phyloP scores from a whole-genome alignment of 2,329 filamentous ascomycete species.

The Fusarium sp. region DNA sequence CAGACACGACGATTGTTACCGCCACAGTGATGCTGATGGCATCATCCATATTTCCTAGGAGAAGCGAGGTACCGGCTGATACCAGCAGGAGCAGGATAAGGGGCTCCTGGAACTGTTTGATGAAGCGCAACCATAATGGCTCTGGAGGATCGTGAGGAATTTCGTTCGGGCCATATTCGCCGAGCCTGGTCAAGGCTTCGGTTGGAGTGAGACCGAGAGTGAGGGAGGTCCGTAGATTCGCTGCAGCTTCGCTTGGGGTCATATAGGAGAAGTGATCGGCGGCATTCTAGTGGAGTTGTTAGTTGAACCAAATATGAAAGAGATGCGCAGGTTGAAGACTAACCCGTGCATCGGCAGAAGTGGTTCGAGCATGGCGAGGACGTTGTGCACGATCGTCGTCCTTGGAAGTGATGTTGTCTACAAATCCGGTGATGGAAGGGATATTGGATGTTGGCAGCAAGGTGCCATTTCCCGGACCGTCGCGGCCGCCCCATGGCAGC shows the following conservation, averaged over 20 bases:
- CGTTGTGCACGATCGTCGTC: constrained; percentile 47
- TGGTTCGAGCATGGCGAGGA: constrained; percentile 60
- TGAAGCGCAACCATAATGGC: constrained; percentile 92
- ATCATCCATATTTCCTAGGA: constrained; percentile 95
- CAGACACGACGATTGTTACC: constrained; percentile 95
- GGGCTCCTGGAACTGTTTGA: constrained; percentile 97
- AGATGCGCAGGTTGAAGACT: constrained; percentile 36
- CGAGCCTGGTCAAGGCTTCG: constrained; percentile 83
- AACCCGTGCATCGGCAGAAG: constrained; percentile 68
- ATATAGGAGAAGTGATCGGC: constrained; percentile 75
- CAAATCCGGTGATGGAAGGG: constrained; percentile 51
- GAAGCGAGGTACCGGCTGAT: constrained; percentile 87
- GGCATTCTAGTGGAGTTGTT: constrained; percentile 56
- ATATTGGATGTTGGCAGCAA: constrained; percentile 53
- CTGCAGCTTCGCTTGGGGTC: constrained; percentile 81
- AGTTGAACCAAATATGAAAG: constrained; percentile 11
- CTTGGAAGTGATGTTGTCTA: constrained; percentile 46
- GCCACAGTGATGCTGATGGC: constrained; percentile 95
- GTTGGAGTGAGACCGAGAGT: constrained; percentile 82
- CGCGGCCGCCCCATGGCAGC: constrained; percentile 54
- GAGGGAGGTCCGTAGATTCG: constrained; percentile 84
- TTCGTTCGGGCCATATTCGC: constrained; percentile 90
- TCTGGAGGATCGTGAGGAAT: constrained; percentile 94
- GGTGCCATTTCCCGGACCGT: constrained; percentile 49
- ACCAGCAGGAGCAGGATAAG: constrained; percentile 91